These are phyloP conservation scores for Trifolium fragiferum DNA, from an alignment of 306 rosid species.

Conservation along the genomic window DNA sequence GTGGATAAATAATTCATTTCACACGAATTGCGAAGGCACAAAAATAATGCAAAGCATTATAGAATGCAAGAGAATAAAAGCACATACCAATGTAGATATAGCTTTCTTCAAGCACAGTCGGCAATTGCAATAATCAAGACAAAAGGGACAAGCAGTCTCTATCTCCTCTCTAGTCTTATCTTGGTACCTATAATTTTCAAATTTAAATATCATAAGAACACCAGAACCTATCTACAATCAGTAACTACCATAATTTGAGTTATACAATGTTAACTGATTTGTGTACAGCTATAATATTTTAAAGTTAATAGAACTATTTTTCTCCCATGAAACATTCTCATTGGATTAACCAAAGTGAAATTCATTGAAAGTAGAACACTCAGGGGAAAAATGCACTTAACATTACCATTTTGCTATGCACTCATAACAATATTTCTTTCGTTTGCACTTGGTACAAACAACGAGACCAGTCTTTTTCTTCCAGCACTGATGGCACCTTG, in stretches of 20 bases:
- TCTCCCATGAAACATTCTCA: background rate
- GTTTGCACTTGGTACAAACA: constrained; percentile 57
- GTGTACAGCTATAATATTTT: constrained; percentile 19
- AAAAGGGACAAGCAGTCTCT: constrained; percentile 60
- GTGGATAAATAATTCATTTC: constrained; percentile 39
- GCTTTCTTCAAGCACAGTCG: constrained; percentile 63
- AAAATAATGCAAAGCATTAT: constrained; percentile 24
- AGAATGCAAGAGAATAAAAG: constrained; percentile 32
- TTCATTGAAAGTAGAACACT: constrained; percentile 7
- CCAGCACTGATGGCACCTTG: constrained; percentile 69
- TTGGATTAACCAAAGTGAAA: constrained; percentile 14
- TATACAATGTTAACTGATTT: constrained; percentile 25
- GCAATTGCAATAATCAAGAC: constrained; percentile 66
- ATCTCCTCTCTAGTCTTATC: constrained; percentile 58
- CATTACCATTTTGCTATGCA: constrained; percentile 70
- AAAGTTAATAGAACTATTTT: constrained; percentile 2
- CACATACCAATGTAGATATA: constrained; percentile 51
- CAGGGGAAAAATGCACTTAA: background rate
- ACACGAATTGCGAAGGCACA: constrained; percentile 23
- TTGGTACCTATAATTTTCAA: constrained; percentile 57
- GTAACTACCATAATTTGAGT: constrained; percentile 31
- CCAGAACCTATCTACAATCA: constrained; percentile 22
- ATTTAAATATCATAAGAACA: constrained; percentile 42
- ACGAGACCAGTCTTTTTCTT: constrained; percentile 46
- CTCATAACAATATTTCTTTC: constrained; percentile 63